Evolutionary conservation across 331 rosid genomes (phyloP).

Genomic region (Dryas integrifolia): DNA sequence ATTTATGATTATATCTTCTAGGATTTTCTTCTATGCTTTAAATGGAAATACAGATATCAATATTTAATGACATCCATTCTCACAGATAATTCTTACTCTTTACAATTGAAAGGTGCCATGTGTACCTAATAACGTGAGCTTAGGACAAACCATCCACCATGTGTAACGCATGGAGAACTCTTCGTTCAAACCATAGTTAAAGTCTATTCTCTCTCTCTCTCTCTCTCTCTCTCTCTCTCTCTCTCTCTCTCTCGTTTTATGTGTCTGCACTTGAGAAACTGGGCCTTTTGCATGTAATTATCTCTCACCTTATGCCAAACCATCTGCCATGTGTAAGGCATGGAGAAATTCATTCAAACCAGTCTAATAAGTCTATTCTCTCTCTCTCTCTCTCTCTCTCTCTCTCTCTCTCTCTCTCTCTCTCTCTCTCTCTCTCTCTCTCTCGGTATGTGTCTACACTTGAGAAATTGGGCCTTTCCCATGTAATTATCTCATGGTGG

Average conservation of each 20-base stretch:
- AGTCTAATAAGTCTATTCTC: neutral
- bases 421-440: neutral
- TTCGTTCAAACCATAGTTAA: neutral
- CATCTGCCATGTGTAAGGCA: conserved; percentile 1
- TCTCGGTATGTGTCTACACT: neutral
- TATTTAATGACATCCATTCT: neutral
- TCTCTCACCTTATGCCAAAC: neutral
- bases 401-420: neutral
- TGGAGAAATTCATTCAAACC: too few relatives aligned
- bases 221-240: neutral
- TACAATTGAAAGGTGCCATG: neutral
- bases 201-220: neutral
- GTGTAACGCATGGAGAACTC: neutral
- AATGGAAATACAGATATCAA: conserved; percentile 4
- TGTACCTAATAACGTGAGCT: neutral
- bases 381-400: neutral
- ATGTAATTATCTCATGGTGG: neutral
- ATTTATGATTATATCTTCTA: neutral
- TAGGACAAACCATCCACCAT: neutral
- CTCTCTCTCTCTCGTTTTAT: neutral
- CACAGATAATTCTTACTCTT: conserved; percentile 4
- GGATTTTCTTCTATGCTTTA: conserved; percentile 2
- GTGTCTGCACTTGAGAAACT: neutral
- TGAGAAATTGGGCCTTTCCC: neutral
- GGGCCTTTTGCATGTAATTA: conserved; percentile 1